Evolutionary conservation across 2,329 filamentous ascomycete species (phyloP).

Genomic region (Fusarium cicatricum): DNA sequence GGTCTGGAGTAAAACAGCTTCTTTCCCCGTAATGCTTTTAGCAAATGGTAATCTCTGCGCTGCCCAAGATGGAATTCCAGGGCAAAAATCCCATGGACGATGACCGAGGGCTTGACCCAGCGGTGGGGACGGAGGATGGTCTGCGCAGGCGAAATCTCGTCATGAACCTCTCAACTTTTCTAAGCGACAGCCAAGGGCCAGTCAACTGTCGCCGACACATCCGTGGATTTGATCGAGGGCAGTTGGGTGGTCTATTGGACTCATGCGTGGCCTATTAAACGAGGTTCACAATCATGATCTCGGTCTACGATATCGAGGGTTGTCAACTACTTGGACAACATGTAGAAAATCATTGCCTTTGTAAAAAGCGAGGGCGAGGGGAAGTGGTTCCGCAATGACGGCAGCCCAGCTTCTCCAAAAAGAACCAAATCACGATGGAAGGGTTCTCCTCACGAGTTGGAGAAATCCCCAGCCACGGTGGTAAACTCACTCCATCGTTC

Average conservation of each 20-base stretch:
- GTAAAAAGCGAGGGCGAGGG: too few relatives aligned
- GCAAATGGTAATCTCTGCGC: constrained; percentile 11
- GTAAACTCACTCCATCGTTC: neutral
- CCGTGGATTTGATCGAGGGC: constrained; percentile 8
- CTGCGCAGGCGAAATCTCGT: constrained; percentile 22
- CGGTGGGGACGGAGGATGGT: constrained; percentile 11
- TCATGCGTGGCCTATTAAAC: too few relatives aligned
- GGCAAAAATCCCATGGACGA: constrained; percentile 21
- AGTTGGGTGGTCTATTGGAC: too few relatives aligned
- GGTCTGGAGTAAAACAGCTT: constrained; percentile 25
- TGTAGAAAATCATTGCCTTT: neutral
- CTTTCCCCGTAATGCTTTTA: constrained; percentile 20
- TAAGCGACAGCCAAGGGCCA: constrained; percentile 16
- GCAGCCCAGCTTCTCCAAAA: constrained; percentile 34
- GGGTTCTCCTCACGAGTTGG: constrained; percentile 38
- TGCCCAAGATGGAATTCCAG: neutral
- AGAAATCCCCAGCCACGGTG: constrained; percentile 18
- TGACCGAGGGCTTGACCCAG: constrained; percentile 17
- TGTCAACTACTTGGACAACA: neutral
- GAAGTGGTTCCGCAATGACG: constrained; percentile 5
- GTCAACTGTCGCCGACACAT: constrained; percentile 25
- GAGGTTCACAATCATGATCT: too few relatives aligned
- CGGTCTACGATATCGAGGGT: neutral
- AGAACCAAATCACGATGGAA: neutral
- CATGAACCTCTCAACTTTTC: constrained; percentile 7